Evolutionary conservation across 2,329 filamentous ascomycete genomes (phyloP).

Genomic region (Sporothrix inflata): DNA sequence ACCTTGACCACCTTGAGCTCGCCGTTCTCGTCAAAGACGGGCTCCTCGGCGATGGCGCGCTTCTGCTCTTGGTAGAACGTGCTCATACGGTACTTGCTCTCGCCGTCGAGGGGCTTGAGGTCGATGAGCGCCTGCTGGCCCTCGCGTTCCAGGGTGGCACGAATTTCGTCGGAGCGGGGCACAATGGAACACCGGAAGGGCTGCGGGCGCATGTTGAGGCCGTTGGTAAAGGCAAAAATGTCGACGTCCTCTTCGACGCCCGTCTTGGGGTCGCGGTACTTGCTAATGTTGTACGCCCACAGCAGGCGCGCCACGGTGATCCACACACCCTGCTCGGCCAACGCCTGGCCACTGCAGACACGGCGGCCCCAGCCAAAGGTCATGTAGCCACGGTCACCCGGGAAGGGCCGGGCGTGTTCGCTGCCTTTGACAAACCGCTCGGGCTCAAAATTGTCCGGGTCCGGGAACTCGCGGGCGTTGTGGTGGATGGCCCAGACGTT

Average conservation of each 20-base stretch:
- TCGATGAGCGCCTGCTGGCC: conserved; percentile 56
- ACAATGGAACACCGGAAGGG: conserved; percentile 59
- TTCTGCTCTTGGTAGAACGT: conserved; percentile 51
- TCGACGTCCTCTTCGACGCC: conserved; percentile 54
- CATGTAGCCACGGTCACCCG: conserved; percentile 55
- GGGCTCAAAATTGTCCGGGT: conserved; percentile 50
- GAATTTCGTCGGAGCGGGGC: conserved; percentile 53
- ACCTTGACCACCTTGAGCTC: conserved; percentile 37
- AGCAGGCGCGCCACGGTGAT: conserved; percentile 60
- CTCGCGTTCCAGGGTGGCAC: conserved; percentile 55
- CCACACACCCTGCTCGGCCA: conserved; percentile 64
- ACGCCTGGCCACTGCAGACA: conserved; percentile 56
- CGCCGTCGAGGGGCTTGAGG: conserved; percentile 56
- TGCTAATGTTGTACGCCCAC: conserved; percentile 59
- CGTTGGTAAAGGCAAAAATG: conserved; percentile 58
- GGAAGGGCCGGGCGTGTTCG: conserved; percentile 49
- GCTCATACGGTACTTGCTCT: conserved; percentile 61
- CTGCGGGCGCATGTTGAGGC: conserved; percentile 61
- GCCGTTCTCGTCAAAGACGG: conserved; percentile 38
- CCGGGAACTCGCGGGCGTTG: conserved; percentile 52
- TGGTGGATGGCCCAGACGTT: conserved; percentile 57
- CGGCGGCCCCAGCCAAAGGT: conserved; percentile 61
- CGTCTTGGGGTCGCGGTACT: conserved; percentile 41
- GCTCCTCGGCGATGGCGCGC: conserved; percentile 36
- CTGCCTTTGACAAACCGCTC: conserved; percentile 47